Percentiles rank a stretch among this genome's conserved stretches.
Evolutionary conservation across 306 rosid species (phyloP).

Genomic region (Acacia crassicarpa): DNA sequence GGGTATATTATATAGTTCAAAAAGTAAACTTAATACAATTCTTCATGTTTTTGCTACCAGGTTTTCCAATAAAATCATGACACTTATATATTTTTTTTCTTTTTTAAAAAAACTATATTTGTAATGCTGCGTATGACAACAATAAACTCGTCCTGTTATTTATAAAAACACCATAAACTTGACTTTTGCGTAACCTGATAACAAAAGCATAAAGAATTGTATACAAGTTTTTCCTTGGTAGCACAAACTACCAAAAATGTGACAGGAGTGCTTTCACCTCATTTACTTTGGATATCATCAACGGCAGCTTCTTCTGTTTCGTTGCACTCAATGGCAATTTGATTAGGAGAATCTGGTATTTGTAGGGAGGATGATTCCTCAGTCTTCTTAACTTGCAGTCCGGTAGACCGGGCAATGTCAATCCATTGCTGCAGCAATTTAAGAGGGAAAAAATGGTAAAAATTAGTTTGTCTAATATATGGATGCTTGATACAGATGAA

Average conservation of each 20-base stretch:
- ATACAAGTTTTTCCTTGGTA: constrained; percentile 17
- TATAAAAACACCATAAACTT: background rate
- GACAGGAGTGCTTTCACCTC: constrained; percentile 39
- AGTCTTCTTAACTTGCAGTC: constrained; percentile 70
- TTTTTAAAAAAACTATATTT: background rate
- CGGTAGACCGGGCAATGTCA: constrained; percentile 80
- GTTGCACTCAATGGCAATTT: constrained; percentile 57
- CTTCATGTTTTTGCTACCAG: background rate
- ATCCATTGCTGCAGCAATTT: constrained; percentile 87
- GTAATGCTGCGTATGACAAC: background rate
- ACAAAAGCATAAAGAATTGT: background rate
- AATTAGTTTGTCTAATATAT: background rate
- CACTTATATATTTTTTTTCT: background rate
- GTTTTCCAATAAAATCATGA: background rate
- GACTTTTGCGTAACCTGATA: background rate
- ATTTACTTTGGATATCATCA: constrained; percentile 62
- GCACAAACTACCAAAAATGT: constrained; percentile 26
- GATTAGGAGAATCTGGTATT: constrained; percentile 53
- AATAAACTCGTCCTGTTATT: background rate
- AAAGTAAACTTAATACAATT: background rate
- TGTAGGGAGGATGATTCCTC: constrained; percentile 45
- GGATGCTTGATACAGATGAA: background rate
- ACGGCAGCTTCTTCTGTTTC: constrained; percentile 59
- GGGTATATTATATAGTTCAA: constrained; percentile 27
- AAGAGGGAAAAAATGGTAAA: constrained; percentile 18